Evolutionary conservation across 129 eudicot genomes (phyloP), one percentile per base, ranked within the genome.

Genomic region (Sambucus nigra): DNA sequence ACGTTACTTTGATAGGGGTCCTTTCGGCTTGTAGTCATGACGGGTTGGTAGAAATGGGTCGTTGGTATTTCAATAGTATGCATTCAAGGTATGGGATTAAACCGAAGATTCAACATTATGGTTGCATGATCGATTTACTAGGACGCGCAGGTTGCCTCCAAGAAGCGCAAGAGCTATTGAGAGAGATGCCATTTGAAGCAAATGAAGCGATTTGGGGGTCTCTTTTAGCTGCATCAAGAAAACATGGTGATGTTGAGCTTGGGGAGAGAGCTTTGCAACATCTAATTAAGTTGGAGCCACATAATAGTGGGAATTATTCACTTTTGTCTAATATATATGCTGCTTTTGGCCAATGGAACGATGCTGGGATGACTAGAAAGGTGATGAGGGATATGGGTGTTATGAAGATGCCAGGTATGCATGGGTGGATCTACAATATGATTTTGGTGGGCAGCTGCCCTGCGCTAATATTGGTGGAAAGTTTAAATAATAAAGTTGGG

Each of bases 121-220:
- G 83, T 9, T 67, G 72, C 51, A 77, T 77, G 79, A 53, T 72
- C 46, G 83, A 77, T 49, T 50, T 77, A 16, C 48, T 77, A 45
- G 76, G 75, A 49, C 69, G 76, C 14, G 62, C 72, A 1, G 79
- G 83, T 46, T 64, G 67, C 59, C 21, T 77, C 31, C 44, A 16
- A 16, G 83, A 77, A 64, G 83, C 76, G 12, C 75, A 63, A 23
- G 67, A 72, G 21, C 23, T 72, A 48, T 19, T 77, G 24, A 54
- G 31, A 5, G 25, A 7, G 5, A 77, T 77, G 83, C 79, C 83
- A 42, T 77, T 59, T 68, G 73, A 77, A 59, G 55, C 83, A 59
- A 72, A 59, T 54, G 68, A 61, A 22, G 79, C 79, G 13, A 72
- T 77, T 33, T 77, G 83, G 83, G 83, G 83, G 26, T 77, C 79